Evolutionary conservation across 1,284 basidiomycete species (phyloP).

Genomic region (Peniophora sp.): DNA sequence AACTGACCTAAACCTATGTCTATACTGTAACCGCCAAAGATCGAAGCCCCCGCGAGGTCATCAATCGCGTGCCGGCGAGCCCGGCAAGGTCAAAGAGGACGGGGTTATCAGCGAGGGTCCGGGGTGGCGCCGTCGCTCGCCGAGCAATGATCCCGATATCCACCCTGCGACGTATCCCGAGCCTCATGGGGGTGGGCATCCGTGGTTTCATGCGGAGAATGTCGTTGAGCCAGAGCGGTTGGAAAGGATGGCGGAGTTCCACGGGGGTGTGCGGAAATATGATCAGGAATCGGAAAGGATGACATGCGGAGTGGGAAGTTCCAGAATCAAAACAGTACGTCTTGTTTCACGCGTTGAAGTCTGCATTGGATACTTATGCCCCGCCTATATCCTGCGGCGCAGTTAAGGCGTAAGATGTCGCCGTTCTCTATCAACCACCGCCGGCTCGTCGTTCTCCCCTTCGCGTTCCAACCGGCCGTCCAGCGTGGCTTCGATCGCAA

Average conservation of each 20-base stretch:
- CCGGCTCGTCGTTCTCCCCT: conserved; percentile 77
- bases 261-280: not conserved
- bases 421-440: conserved; percentile 74
- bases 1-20: conserved; percentile 79
- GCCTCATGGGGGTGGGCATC: conserved; percentile 61
- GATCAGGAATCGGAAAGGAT: not conserved
- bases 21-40: conserved; percentile 46
- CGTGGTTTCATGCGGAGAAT: conserved; percentile 67
- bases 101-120: conserved; percentile 48
- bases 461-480: conserved; percentile 77
- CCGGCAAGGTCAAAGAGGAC: conserved; percentile 79
- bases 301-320: conserved; percentile 11
- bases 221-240: conserved; percentile 69
- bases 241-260: conserved; percentile 34
- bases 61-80: conserved; percentile 78
- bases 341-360: not conserved
- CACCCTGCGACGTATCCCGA: conserved; percentile 69
- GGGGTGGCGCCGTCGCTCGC: not conserved
- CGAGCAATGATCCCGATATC: conserved; percentile 47
- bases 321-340: not conserved
- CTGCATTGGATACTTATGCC: not conserved
- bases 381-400: conserved; percentile 44
- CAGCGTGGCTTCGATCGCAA: conserved; percentile 55
- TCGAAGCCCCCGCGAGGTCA: conserved; percentile 65
- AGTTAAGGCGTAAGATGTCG: conserved; percentile 59